Conservation (phyloP, 192 early-diverging fungal genomes). For the Lunasporangiospora selenospora region DNA sequence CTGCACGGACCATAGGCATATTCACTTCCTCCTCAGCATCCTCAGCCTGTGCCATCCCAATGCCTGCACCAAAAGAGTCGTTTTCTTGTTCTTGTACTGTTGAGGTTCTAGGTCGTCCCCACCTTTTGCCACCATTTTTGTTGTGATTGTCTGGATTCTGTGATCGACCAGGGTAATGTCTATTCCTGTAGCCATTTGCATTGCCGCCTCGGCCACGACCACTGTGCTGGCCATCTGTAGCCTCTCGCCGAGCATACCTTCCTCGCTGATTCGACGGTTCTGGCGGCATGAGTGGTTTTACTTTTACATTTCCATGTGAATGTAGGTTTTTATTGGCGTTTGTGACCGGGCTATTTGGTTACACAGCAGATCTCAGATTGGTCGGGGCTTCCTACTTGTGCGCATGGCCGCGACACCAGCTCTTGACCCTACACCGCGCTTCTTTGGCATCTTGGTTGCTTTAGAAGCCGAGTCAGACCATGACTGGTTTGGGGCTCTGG, state of each 20-base stretch:
- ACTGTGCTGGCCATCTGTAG: conserved; percentile 15
- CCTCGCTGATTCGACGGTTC: conserved; percentile 25
- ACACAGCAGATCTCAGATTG: too few relatives aligned
- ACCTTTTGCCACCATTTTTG: conserved; percentile 12
- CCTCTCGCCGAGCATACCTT: conserved; percentile 11
- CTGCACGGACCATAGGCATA: conserved; percentile 25
- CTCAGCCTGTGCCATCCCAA: too few relatives aligned
- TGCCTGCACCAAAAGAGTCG: too few relatives aligned
- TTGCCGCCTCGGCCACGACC: conserved; percentile 4
- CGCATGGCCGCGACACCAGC: conserved; percentile 6
- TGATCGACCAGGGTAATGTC: conserved; percentile 28
- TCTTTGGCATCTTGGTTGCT: conserved; percentile 1
- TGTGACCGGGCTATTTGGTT: too few relatives aligned
- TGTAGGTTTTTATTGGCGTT: too few relatives aligned
- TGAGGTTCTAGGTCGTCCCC: conserved; percentile 18
- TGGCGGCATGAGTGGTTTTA: conserved; percentile 17
- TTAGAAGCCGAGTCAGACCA: neutral
- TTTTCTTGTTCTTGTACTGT: neutral
- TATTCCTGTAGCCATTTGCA: conserved; percentile 16
- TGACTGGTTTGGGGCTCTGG: too few relatives aligned
- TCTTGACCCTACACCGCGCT: neutral
- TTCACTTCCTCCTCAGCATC: neutral
- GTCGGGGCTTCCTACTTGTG: conserved; percentile 12
- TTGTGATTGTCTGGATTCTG: conserved; percentile 21
- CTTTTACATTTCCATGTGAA: too few relatives aligned